Conservation (phyloP, 257 asterid genomes). For the Fraxinus cuspidata region DNA sequence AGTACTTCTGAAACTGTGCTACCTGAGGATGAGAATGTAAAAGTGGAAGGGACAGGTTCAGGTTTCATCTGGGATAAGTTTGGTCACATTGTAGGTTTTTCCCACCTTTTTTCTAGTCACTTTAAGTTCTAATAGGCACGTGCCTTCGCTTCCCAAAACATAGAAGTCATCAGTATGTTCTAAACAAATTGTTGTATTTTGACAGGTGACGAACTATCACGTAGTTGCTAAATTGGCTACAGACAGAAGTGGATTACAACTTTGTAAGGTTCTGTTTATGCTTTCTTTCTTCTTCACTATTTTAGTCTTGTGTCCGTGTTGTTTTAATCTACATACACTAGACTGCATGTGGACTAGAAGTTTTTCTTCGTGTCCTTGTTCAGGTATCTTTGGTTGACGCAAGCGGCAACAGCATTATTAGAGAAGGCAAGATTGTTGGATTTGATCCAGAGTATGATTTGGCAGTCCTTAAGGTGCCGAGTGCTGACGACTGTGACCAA, state of each 20-base stretch:
- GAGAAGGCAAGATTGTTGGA: conserved; percentile 71
- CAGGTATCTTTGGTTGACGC: conserved; percentile 73
- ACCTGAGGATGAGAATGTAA: conserved; percentile 52
- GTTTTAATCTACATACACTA: not conserved
- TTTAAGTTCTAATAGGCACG: not conserved
- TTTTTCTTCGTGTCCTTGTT: not conserved
- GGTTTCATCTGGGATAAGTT: conserved; percentile 93
- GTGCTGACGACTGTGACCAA: not conserved
- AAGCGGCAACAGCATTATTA: conserved; percentile 52
- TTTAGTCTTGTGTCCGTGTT: not conserved
- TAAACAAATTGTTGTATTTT: not conserved
- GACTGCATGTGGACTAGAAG: conserved; percentile 3
- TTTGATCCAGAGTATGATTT: conserved; percentile 78
- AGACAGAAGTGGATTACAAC: conserved; percentile 70
- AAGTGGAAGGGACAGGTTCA: conserved; percentile 89
- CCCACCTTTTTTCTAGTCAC: not conserved
- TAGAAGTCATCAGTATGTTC: not conserved
- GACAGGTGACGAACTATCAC: conserved; percentile 86
- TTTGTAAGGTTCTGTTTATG: conserved; percentile 74
- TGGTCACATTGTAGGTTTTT: conserved; percentile 81
- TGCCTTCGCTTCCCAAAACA: not conserved
- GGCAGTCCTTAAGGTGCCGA: conserved; percentile 78
- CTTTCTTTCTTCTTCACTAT: not conserved
- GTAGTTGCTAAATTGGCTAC: conserved; percentile 78
- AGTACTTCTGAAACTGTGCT: conserved; percentile 33